Conservation (phyloP, 2,329 filamentous ascomycete genomes). For the Fusarium bulbicola region DNA sequence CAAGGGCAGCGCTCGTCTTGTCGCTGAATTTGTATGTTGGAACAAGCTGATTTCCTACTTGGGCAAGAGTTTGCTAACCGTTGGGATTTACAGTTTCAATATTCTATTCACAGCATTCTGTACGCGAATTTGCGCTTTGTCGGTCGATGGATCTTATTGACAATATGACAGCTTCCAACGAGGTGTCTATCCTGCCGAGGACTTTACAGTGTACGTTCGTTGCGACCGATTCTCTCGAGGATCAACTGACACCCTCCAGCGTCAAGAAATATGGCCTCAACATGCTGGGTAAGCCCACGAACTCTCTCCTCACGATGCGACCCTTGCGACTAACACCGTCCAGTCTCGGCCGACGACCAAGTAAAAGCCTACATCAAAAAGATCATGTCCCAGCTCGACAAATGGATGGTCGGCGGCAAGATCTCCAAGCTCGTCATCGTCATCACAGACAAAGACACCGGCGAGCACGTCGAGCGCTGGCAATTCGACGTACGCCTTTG, state of each 20-base stretch:
- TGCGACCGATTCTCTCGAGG: neutral
- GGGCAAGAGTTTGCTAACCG: slow-evolving; percentile 27
- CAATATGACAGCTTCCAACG: slow-evolving; percentile 75
- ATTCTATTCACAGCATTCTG: slow-evolving; percentile 97
- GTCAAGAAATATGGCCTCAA: slow-evolving; percentile 99
- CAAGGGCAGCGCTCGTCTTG: slow-evolving; percentile 84
- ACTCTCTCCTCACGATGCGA: accelerated
- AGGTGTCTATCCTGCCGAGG: slow-evolving; percentile 88
- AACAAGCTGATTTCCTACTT: neutral
- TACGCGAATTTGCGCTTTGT: slow-evolving; percentile 50
- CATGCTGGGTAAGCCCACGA: slow-evolving; percentile 75
- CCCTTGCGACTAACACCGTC: slow-evolving; percentile 4
- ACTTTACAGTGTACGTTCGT: slow-evolving; percentile 83
- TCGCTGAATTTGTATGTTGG: slow-evolving; percentile 90
- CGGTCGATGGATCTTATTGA: neutral
- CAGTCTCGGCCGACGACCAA: slow-evolving; percentile 94
- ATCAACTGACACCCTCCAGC: slow-evolving; percentile 32
- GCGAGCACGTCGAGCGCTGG: slow-evolving; percentile 96
- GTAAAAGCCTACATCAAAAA: slow-evolving; percentile 99
- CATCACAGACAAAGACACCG: slow-evolving; percentile 96
- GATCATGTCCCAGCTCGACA: slow-evolving; percentile 97
- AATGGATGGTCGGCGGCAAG: slow-evolving; percentile 97
- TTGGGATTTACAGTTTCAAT: slow-evolving; percentile 76
- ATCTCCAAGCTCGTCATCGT: slow-evolving; percentile 98
- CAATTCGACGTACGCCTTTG: slow-evolving; percentile 81